Evolutionary conservation across 176 grass and related monocot species (phyloP).

Genomic region (Ensete ventricosum): DNA sequence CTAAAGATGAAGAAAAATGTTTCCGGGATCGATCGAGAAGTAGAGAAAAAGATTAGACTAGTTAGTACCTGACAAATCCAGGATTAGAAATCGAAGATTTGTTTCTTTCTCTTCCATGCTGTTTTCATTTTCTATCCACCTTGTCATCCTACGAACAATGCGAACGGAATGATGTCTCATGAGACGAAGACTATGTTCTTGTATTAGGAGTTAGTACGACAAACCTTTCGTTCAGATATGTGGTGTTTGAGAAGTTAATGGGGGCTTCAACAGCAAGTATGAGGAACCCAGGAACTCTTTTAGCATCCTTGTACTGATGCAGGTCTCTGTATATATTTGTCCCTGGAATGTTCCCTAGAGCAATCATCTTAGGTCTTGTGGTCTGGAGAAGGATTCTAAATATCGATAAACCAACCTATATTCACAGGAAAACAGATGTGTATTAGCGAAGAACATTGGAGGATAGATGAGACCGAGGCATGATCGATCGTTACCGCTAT

Average conservation of each 20-base stretch:
- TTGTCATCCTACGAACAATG: conserved; percentile 50
- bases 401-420: conserved; percentile 77
- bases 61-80: conserved; percentile 71
- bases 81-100: conserved; percentile 43
- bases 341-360: conserved; percentile 67
- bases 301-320: conserved; percentile 76
- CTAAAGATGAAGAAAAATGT: too few species aligned
- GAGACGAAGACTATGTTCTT: background rate
- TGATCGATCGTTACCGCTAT: conserved; percentile 53
- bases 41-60: background rate
- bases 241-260: conserved; percentile 92
- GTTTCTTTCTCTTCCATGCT: conserved; percentile 31
- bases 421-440: background rate
- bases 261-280: conserved; percentile 80
- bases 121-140: conserved; percentile 81
- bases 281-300: conserved; percentile 75
- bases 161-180: background rate
- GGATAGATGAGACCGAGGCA: background rate
- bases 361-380: conserved; percentile 67
- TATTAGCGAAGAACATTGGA: background rate
- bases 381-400: conserved; percentile 79
- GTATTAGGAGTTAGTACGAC: too few species aligned
- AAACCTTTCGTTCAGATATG: conserved; percentile 89
- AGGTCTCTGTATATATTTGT: conserved; percentile 82
- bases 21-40: background rate